Base-by-base conservation (phyloP, 2,329 filamentous ascomycete genomes). In the Sphaerulina populicola region DNA sequence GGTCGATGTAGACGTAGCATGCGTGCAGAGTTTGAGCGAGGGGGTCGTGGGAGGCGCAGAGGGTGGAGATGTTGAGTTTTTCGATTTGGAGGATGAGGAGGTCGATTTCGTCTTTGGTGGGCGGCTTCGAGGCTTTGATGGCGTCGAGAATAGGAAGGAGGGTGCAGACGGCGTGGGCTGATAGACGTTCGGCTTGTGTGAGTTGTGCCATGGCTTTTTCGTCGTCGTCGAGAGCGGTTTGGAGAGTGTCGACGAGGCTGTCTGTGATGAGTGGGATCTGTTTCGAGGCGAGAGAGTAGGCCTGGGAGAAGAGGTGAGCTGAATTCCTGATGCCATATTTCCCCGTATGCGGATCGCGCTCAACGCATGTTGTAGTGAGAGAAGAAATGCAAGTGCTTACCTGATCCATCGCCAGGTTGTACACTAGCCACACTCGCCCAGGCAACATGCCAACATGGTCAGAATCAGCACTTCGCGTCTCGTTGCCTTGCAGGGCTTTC, bases 1-100 rank as follows among this genome's bases (percentile, higher is more conserved):
- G 55, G 53, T 66, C 63, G 37, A 63, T 47, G 51, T 58, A 54
- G 37, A 57, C 51, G 53, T 64, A 65, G 46, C 58, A 57, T 29
- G 52, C 47, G 27, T 46, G 51, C 18, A 63, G 54, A 29, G 49
- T 29, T 30, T 57, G 43, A 29, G 60, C 30, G 2, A 62, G 52
- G 5, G 41, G 15, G 6, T 54, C 48, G 7, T 49, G 23, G 18
- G 43, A 35, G 14, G 52, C 33, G 11, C 51, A 39, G 15, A 61
- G 53, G 5, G 39, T 38, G 3, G 52, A 38, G 39, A 58, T 49
- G n/a, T 53, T 42, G 30, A 57, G 58, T 15, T 42, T 30, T 37
- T 56, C 36, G 35, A 57, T 14, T 9, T 49, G 60, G 39, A 44
- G 41, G 7, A 30, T 44, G 40, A 65, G 44, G 4, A 46, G 43